phyloP scores from a whole-genome alignment of 1,284 basidiomycete species.

The Apiotrichum montevideense region DNA sequence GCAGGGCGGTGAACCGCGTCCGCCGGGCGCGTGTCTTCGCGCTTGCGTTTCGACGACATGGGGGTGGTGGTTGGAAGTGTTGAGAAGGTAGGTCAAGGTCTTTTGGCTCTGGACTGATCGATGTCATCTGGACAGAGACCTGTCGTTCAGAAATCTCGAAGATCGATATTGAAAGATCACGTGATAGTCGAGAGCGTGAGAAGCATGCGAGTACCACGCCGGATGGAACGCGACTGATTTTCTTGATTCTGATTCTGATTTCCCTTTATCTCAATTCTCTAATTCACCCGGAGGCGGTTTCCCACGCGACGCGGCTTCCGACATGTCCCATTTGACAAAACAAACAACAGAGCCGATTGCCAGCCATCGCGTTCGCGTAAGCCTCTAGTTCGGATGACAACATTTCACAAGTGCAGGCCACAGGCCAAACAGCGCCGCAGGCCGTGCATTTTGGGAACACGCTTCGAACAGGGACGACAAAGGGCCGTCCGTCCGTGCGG shows the following conservation, averaged over 20 bases:
- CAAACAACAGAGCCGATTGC: not conserved
- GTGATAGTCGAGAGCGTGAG: not conserved
- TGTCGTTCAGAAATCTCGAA: not conserved
- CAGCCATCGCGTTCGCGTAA: not conserved
- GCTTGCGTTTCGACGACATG: slow-evolving; percentile 36
- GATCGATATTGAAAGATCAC: not conserved
- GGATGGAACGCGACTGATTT: not conserved
- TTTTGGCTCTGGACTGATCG: not conserved
- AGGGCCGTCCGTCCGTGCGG: no score
- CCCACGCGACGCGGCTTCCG: not conserved
- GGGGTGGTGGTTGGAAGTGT: not conserved
- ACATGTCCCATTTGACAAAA: not conserved
- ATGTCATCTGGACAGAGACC: not conserved
- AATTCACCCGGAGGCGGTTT: not conserved
- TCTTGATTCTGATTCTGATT: not conserved
- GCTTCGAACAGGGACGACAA: no score
- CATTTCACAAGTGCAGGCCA: no score
- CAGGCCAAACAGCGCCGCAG: no score
- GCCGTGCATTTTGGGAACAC: no score
- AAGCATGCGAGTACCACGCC: not conserved
- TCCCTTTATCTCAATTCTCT: not conserved
- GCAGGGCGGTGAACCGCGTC: slow-evolving; percentile 26
- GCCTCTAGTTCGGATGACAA: no score
- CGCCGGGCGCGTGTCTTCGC: slow-evolving; percentile 15
- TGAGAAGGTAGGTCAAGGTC: not conserved